Evolutionary conservation across 306 rosid genomes (phyloP).

Genomic region (Cotoneaster glaucophyllus): DNA sequence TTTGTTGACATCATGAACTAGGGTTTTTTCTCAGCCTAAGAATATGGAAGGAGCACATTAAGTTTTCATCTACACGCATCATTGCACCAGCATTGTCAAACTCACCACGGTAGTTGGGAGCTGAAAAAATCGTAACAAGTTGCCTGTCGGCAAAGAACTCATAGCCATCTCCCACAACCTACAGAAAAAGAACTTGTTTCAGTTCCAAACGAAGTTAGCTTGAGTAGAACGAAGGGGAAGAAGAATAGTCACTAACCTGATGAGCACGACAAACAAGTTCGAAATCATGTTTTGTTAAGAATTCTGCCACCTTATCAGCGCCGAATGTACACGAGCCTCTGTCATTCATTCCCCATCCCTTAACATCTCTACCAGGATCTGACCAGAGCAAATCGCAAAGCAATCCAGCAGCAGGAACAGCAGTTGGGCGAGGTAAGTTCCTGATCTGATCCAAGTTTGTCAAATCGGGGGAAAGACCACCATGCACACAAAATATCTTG

Average conservation of each 20-base stretch:
- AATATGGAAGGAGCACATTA: conserved; percentile 91
- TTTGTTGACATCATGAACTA: conserved; percentile 48
- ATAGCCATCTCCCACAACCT: conserved; percentile 94
- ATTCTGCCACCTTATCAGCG: conserved; percentile 76
- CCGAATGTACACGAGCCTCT: conserved; percentile 93
- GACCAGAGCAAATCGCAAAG: conserved; percentile 98
- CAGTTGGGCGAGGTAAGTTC: conserved; percentile 62
- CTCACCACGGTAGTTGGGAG: conserved; percentile 84
- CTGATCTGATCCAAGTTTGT: conserved; percentile 70
- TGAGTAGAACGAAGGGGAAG: not conserved
- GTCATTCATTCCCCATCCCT: conserved; percentile 94
- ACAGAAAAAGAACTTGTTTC: conserved; percentile 15
- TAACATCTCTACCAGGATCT: conserved; percentile 75
- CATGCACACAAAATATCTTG: conserved; percentile 91
- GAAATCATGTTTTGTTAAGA: conserved; percentile 68
- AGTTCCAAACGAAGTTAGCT: conserved; percentile 12
- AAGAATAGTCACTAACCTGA: conserved; percentile 43
- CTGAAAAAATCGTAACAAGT: conserved; percentile 80
- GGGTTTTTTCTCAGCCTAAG: conserved; percentile 72
- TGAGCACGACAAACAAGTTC: conserved; percentile 90
- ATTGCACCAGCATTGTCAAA: conserved; percentile 91
- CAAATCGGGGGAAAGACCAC: conserved; percentile 90
- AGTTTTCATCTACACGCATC: conserved; percentile 81
- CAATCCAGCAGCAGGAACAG: conserved; percentile 76
- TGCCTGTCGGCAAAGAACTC: conserved; percentile 81